These are phyloP conservation scores for Pachysolen tannophilus DNA, from an alignment of 805 yeast species.

Conservation along the genomic window DNA sequence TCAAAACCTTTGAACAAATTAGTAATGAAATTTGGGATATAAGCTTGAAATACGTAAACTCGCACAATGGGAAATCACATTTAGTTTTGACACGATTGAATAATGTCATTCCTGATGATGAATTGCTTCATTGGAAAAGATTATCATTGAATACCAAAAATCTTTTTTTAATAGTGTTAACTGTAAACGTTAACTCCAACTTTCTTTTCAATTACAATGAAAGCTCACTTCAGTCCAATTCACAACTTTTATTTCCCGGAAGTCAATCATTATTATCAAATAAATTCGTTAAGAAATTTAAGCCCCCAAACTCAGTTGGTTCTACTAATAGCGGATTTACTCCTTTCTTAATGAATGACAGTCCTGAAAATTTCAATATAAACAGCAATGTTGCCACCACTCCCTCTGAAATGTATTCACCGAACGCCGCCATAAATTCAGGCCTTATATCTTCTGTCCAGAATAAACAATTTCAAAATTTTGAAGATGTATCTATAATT, in stretches of 20 bases:
- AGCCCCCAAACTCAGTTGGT: conserved; percentile 3
- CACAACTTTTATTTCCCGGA: not conserved
- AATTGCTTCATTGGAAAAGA: conserved; percentile 70
- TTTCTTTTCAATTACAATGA: conserved; percentile 14
- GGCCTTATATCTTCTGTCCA: not conserved
- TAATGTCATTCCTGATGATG: conserved; percentile 76
- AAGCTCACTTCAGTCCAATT: not conserved
- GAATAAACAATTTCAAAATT: not conserved
- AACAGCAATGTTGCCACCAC: conserved; percentile 4
- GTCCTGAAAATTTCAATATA: conserved; percentile 10
- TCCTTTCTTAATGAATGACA: conserved; percentile 8
- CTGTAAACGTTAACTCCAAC: conserved; percentile 56
- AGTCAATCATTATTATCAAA: not conserved
- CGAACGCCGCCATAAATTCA: conserved; percentile 2
- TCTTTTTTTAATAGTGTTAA: conserved; percentile 58
- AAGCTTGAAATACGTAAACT: conserved; percentile 36
- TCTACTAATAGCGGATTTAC: conserved; percentile 7
- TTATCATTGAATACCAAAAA: conserved; percentile 49
- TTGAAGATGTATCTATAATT: conserved; percentile 24
- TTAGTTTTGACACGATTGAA: conserved; percentile 63
- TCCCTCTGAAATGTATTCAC: conserved; percentile 7
- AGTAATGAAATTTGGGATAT: conserved; percentile 62
- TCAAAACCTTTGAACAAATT: conserved; percentile 39
- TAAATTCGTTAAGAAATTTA: too few species aligned
- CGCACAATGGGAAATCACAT: conserved; percentile 46